phyloP scores from a whole-genome alignment of 129 eudicot species.

The Deinandra increscens region DNA sequence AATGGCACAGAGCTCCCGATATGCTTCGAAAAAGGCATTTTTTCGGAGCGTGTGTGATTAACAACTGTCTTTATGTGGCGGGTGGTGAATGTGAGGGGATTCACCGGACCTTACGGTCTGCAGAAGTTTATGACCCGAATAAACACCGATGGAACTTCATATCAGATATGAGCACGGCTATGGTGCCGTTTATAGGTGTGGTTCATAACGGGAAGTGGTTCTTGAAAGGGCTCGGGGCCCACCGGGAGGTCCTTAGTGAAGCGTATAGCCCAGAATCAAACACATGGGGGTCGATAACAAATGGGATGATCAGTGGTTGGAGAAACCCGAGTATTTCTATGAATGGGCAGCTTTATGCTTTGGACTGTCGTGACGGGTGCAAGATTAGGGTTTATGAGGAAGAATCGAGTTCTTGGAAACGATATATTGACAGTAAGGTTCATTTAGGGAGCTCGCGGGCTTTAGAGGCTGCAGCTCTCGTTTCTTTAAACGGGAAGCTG shows the following conservation, averaged over 20 bases:
- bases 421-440: slow-evolving; percentile 51
- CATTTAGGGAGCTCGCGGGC: slow-evolving; percentile 59
- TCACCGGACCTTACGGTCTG: slow-evolving; percentile 88
- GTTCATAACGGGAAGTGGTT: slow-evolving; percentile 90
- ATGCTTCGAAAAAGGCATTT: slow-evolving; percentile 92
- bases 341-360: slow-evolving; percentile 52
- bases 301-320: slow-evolving; percentile 97
- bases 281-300: slow-evolving; percentile 64
- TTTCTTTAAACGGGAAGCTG: slow-evolving; percentile 53
- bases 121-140: slow-evolving; percentile 93
- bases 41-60: slow-evolving; percentile 93
- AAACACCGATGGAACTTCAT: slow-evolving; percentile 82
- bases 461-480: slow-evolving; percentile 67
- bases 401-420: slow-evolving; percentile 45
- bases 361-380: slow-evolving; percentile 66
- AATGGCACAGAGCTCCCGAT: slow-evolving; percentile 93
- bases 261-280: slow-evolving; percentile 75
- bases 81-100: slow-evolving; percentile 99
- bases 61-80: slow-evolving; percentile 96
- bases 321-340: slow-evolving; percentile 64
- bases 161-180: slow-evolving; percentile 92
- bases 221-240: slow-evolving; percentile 89
- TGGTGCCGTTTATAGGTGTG: slow-evolving; percentile 98
- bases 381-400: slow-evolving; percentile 68
- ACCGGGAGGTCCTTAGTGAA: slow-evolving; percentile 89